These are phyloP conservation scores for Pythium chondricola DNA, from an alignment of 352 stramenopile genomes.

Conservation along the genomic window DNA sequence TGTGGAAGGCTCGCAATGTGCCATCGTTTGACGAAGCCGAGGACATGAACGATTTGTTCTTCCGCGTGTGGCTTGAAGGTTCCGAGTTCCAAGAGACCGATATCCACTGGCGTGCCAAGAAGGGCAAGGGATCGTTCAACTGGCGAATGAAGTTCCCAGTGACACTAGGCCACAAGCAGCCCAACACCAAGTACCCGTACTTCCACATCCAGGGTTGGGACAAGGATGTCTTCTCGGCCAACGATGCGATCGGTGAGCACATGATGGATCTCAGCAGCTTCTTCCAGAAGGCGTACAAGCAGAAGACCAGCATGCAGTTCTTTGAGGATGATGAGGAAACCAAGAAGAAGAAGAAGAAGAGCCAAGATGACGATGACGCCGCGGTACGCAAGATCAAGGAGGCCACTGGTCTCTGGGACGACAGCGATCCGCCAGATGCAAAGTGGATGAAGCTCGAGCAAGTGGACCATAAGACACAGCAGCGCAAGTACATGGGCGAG, in stretches of 20 bases:
- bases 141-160: slow-evolving; percentile 94
- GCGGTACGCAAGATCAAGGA: slow-evolving; percentile 82
- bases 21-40: slow-evolving; percentile 78
- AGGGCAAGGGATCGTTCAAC: slow-evolving; percentile 92
- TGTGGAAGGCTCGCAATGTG: slow-evolving; percentile 91
- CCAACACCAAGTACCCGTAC: slow-evolving; percentile 89
- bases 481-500: slow-evolving; percentile 80
- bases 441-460: slow-evolving; percentile 84
- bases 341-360: slow-evolving; percentile 75
- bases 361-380: slow-evolving; percentile 59
- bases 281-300: slow-evolving; percentile 80
- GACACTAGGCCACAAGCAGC: slow-evolving; percentile 76
- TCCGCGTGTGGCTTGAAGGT: slow-evolving; percentile 85
- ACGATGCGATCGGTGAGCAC: slow-evolving; percentile 88
- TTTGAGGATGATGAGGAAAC: slow-evolving; percentile 80
- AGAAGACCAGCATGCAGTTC: slow-evolving; percentile 65
- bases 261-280: slow-evolving; percentile 67
- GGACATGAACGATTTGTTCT: slow-evolving; percentile 92
- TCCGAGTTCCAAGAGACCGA: slow-evolving; percentile 84
- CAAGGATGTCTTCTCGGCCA: slow-evolving; percentile 90
- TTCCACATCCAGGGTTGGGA: slow-evolving; percentile 94
- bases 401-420: slow-evolving; percentile 79
- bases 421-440: slow-evolving; percentile 67
- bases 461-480: slow-evolving; percentile 74
- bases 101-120: slow-evolving; percentile 93